Base-by-base conservation (phyloP, 768 basidiomycete species). In the Calvatia gigantea region DNA sequence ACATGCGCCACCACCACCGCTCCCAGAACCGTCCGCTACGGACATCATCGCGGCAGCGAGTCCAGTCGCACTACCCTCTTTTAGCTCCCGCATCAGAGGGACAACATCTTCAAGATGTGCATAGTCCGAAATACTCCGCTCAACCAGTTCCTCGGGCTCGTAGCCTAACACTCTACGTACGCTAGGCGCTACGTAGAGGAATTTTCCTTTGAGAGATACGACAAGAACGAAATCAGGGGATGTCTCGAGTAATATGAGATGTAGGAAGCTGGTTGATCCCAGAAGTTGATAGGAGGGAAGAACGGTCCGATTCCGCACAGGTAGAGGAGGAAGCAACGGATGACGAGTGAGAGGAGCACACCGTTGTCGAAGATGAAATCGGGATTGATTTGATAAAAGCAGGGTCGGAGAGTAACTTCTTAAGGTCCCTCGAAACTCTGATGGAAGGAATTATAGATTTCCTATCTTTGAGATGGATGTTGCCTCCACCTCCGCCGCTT, bases 71-170 rank as follows among this genome's bases (percentile, higher is more conserved):
- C 71, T 81, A 41, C 78, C 76, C 61, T 91, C 91, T 66, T 97
- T 98, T 62, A 97, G 78, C 73, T 96, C 93, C 41, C 95, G 83
- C 81, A 91, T 89, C 59, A 95, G 81, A 0, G 91, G 92, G 14
- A 96, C 88, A 32, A 94, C 79, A 66, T 99, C 96, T 46, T 89
- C 87, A 1, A 87, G 87, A 67, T 96, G 94, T 58, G 92, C 92
- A 58, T 91, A 80, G 64, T 94, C 91, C 9, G 84, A 75, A 50
- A 98, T 78, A 7, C 81, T 79, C 63, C 81, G 84, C 51, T 91
- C 91, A 23, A 91, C 78, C 53, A 98, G 83, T 56, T 96, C 92
- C 29, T 83, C 77, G 2, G 94, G 86, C 23, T 88, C 84, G 72
- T 95, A 97, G 33, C 95, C 95, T 32, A 98, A 78, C 8, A 94